Base-by-base conservation (phyloP, 257 asterid genomes). In the Plectranthus barbatus region DNA sequence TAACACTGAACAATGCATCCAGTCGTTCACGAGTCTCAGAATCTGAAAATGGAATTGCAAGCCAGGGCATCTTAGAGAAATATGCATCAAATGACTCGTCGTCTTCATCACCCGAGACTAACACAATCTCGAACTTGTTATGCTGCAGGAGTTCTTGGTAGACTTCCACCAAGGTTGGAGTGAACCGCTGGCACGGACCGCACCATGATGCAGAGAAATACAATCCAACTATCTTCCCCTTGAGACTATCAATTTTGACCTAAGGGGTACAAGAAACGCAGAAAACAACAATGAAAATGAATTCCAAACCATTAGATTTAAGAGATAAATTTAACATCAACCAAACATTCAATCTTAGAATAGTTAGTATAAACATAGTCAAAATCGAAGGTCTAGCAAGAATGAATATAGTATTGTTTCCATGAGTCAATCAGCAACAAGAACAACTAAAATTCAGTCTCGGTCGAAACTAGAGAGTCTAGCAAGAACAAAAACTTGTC, bases 141-240 rank as follows among this genome's bases (percentile, higher is more conserved):
- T 37, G 67, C 2, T 90, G 72, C 37, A 50, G 72, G 74, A 92
- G 84, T 47, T 79, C 86, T 41, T 80, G 75, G 78, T 89, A 92
- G 57, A 64, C 87, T 71, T 85, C 89, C 18, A 78, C 81, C 67
- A 89, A 78, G 1, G 39, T 75, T 0, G 96, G 97, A 29, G 99
- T 89, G 69, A 89, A 89, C 0, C 70, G 74, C 14, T 52, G 91
- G 76, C 99, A 92, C 0, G 97, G 96, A 18, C 96, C 96, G 42
- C 99, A 92, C 97, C 96, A 92, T 31, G 99, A 85, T 41, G 96
- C 97, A 2, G 99, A 89, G 83, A 92, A 92, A 68, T 92, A 92
- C 20, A 92, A 37, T 7, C 96, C 95, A 1, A 89, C 72, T 17
- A 21, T 74, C 74, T 85, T 92, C 60, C 87, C 94, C 49, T 69